Evolutionary conservation across 169 alveolate genomes (phyloP), one percentile per base, ranked within the genome.

Genomic region (Eimeria sp.): DNA sequence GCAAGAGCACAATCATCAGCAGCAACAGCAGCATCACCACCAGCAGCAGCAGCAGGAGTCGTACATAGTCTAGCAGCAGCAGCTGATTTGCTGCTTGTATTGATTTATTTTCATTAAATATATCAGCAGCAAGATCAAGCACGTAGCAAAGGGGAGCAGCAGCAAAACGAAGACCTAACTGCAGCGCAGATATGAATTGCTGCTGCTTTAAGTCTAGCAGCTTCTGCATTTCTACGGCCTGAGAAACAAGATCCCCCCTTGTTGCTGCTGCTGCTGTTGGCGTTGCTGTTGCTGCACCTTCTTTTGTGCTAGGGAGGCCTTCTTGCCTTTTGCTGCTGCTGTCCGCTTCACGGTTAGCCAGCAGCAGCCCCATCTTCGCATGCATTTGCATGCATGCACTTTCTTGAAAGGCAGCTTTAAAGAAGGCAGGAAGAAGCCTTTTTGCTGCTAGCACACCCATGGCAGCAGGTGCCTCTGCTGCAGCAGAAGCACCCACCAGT

Each of bases 111-210:
- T 51, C 57, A 47, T 82, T 82, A 20, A 25, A 9, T 47, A 82
- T 82, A 4, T 27, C 47, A 16, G 72, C 47, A 25, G n/a, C 49
- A 13, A 49, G 16, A 4, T 82, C 89, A 16, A 82, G 72, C 1
- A 30, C 20, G 47, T 47, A 72, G 14, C 89, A 72, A 61, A 82
- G 89, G 25, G 89, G 73, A 7, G 89, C 89, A 2, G 73, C 89
- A 10, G 49, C 89, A 20, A 9, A 5, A 45, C n/a, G 16, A 22
- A 82, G 47, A 72, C 89, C 89, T 11, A 25, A 47, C 47, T 82
- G 89, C 89, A 82, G 57, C 47, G 47, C 45, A 2, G 43, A 25
- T 7, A 82, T 9, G 16, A 47, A 82, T 25, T 16, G 73, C 47
- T 25, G 47, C 22, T 10, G 58, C 30, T 4, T 4, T 30, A 76